phyloP scores from a whole-genome alignment of 768 basidiomycete species.

The Mrakia gelida region DNA sequence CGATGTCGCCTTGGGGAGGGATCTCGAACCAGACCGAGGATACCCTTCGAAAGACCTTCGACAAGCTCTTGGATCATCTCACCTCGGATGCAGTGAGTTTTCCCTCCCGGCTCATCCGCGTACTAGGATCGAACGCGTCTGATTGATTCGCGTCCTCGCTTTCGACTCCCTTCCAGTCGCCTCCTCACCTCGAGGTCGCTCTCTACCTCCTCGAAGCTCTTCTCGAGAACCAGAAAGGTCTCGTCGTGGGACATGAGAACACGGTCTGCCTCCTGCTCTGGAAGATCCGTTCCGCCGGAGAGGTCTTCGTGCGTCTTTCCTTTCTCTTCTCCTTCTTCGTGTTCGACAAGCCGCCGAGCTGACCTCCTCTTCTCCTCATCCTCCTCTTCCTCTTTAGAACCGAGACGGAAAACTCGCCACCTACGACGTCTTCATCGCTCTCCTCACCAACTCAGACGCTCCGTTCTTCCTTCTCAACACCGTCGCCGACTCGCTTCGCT shows the following conservation, averaged over 20 bases:
- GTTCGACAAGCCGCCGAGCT: slow-evolving; percentile 8
- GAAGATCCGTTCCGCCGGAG: slow-evolving; percentile 66
- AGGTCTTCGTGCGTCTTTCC: slow-evolving; percentile 34
- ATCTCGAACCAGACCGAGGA: background rate
- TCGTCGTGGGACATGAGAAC: background rate
- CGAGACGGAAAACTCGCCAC: background rate
- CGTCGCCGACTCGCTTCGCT: background rate
- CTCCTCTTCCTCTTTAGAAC: background rate
- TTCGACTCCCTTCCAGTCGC: background rate
- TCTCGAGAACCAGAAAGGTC: background rate
- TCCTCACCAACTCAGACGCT: background rate
- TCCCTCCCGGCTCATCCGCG: background rate
- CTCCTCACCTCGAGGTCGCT: background rate
- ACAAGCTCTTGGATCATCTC: background rate
- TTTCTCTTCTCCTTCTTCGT: slow-evolving; percentile 3
- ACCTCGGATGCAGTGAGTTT: background rate
- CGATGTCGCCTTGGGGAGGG: background rate
- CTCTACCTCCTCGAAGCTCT: slow-evolving; percentile 15
- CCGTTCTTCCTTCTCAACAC: background rate
- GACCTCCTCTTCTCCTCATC: background rate
- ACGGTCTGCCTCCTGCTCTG: slow-evolving; percentile 67
- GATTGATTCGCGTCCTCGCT: background rate
- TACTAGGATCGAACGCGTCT: background rate
- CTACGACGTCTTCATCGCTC: slow-evolving; percentile 23
- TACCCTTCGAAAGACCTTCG: background rate